A percentile compares a stretch with the other conserved stretches of the same genome.
phyloP scores from a whole-genome alignment of 805 yeast species.

The Metschnikowia anglica region DNA sequence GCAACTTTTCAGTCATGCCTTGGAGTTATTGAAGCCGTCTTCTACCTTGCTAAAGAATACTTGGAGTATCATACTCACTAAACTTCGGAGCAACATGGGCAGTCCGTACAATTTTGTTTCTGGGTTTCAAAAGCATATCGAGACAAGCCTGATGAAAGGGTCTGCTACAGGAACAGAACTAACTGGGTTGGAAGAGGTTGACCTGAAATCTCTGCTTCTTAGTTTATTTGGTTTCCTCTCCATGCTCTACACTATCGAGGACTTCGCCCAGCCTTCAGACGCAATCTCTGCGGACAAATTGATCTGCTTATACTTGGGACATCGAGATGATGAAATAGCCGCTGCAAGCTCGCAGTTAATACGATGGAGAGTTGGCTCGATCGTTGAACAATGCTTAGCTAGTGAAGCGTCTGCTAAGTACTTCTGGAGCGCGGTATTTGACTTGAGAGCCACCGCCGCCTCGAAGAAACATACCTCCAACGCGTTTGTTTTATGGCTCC shows the following conservation, averaged over 20 bases:
- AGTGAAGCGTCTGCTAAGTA: slow-evolving; percentile 17
- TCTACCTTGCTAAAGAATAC: slow-evolving; percentile 3
- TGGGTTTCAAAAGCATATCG: slow-evolving; percentile 5
- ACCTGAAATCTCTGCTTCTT: neutral
- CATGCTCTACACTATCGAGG: slow-evolving; percentile 1
- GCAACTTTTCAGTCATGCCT: neutral
- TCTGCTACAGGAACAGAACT: neutral
- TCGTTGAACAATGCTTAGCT: slow-evolving; percentile 21
- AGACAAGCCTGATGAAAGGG: neutral
- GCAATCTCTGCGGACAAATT: slow-evolving; percentile 19
- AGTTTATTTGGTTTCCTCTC: slow-evolving; percentile 7
- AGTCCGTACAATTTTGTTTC: slow-evolving; percentile 15
- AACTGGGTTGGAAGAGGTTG: neutral
- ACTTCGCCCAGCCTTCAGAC: neutral
- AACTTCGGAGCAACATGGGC: slow-evolving; percentile 6
- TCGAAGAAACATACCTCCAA: slow-evolving; percentile 31
- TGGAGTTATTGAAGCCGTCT: slow-evolving; percentile 8
- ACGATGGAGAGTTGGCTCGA: slow-evolving; percentile 52
- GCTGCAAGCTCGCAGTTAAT: slow-evolving; percentile 39
- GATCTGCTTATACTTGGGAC: slow-evolving; percentile 35
- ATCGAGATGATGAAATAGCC: slow-evolving; percentile 40
- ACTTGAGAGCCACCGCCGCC: slow-evolving; percentile 29
- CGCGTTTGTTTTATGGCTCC: slow-evolving; percentile 55
- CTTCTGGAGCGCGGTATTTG: slow-evolving; percentile 49
- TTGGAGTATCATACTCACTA: slow-evolving; percentile 3